phyloP scores from a whole-genome alignment of 306 rosid species.

The Castanea sativa region DNA sequence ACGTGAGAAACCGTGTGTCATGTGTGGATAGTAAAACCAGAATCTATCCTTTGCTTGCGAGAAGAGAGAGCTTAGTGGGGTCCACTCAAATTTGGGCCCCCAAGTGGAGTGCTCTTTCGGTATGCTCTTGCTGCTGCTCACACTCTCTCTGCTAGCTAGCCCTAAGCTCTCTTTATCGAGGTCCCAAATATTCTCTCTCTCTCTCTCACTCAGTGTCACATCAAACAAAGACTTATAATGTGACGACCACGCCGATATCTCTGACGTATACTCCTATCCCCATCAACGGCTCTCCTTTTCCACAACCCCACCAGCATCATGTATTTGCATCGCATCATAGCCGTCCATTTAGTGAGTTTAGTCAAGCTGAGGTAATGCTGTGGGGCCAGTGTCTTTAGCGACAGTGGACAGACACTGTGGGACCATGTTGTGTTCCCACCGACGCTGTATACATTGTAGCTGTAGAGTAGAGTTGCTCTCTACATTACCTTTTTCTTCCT shows the following conservation, averaged over 20 bases:
- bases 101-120: slow-evolving; percentile 78
- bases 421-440: slow-evolving; percentile 56
- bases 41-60: slow-evolving; percentile 93
- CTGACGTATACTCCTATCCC: slow-evolving; percentile 21
- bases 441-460: slow-evolving; percentile 37
- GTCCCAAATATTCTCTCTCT: slow-evolving; percentile 79
- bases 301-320: neutral
- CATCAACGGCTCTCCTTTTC: slow-evolving; percentile 30
- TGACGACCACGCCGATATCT: slow-evolving; percentile 32
- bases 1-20: slow-evolving; percentile 18
- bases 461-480: slow-evolving; percentile 20
- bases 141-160: slow-evolving; percentile 26
- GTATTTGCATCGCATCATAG: neutral
- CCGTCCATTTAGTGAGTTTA: slow-evolving; percentile 33
- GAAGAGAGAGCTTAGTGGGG: slow-evolving; percentile 64
- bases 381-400: slow-evolving; percentile 30
- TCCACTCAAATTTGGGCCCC: slow-evolving; percentile 43
- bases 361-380: slow-evolving; percentile 36
- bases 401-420: slow-evolving; percentile 31
- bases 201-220: slow-evolving; percentile 46
- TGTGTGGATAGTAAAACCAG: slow-evolving; percentile 9
- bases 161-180: slow-evolving; percentile 58
- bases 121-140: slow-evolving; percentile 23
- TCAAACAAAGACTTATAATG: slow-evolving; percentile 26
- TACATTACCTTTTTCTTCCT: slow-evolving; percentile 42